These are phyloP conservation scores for Trichoderma gracile DNA, from an alignment of 2,329 filamentous ascomycete genomes.

Conservation along the genomic window DNA sequence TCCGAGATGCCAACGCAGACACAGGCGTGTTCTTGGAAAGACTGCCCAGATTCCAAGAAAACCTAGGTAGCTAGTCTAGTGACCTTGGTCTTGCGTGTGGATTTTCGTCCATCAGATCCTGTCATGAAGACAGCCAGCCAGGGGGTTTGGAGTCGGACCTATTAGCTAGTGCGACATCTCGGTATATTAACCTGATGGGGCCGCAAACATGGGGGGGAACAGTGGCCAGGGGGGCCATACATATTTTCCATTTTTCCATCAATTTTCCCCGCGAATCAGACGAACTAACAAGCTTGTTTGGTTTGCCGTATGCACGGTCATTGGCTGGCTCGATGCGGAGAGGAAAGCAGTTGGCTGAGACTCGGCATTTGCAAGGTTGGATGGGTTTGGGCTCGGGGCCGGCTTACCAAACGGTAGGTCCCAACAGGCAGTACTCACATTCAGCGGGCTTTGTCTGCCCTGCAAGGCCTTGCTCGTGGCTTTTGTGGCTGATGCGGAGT, in stretches of 20 bases:
- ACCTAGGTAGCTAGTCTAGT: not conserved
- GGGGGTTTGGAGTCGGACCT: conserved; percentile 21
- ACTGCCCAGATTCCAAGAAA: not conserved
- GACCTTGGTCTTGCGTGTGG: not conserved
- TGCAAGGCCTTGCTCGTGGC: not conserved
- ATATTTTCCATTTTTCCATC: conserved; percentile 1
- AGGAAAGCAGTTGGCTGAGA: not conserved
- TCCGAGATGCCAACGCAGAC: too few relatives aligned
- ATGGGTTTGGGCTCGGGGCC: not conserved
- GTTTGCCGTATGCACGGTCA: not conserved
- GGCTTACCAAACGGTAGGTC: not conserved
- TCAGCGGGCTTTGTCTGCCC: not conserved
- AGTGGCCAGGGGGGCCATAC: not conserved
- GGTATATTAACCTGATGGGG: conserved; percentile 22
- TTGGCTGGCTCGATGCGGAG: not conserved
- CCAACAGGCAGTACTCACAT: too few relatives aligned
- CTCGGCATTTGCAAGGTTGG: conserved; percentile 3
- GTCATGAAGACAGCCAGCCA: not conserved
- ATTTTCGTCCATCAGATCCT: not conserved
- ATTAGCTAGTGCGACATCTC: conserved; percentile 23
- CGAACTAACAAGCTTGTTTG: conserved; percentile 8
- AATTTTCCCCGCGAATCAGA: conserved; percentile 20
- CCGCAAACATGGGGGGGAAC: conserved; percentile 2
- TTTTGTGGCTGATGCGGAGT: conserved; percentile 10
- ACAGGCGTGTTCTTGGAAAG: not conserved